Evolutionary conservation across 345 rosid species (phyloP).

Genomic region (Ceriops decandra): DNA sequence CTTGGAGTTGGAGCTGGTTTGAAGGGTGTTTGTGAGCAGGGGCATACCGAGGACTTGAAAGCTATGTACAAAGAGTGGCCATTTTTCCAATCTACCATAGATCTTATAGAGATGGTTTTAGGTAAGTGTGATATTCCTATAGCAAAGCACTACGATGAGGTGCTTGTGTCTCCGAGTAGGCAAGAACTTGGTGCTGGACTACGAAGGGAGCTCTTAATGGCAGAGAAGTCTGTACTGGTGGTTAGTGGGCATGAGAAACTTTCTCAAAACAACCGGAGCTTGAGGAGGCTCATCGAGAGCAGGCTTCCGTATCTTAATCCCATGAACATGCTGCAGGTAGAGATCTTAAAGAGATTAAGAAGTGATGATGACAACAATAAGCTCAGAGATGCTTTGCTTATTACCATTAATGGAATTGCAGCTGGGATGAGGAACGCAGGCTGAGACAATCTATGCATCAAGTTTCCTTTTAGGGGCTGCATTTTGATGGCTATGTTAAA

Average conservation of each 20-base stretch:
- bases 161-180: constrained; percentile 69
- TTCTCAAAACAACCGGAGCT: constrained; percentile 66
- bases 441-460: constrained; percentile 1
- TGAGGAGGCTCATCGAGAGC: constrained; percentile 88
- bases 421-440: constrained; percentile 97
- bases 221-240: constrained; percentile 71
- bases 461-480: not conserved
- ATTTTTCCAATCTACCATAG: constrained; percentile 84
- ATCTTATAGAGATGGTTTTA: constrained; percentile 91
- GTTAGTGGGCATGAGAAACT: constrained; percentile 73
- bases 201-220: constrained; percentile 58
- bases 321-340: constrained; percentile 88
- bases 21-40: constrained; percentile 75
- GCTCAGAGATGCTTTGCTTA: constrained; percentile 89
- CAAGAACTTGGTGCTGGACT: constrained; percentile 64
- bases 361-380: constrained; percentile 71
- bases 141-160: constrained; percentile 85
- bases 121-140: constrained; percentile 87
- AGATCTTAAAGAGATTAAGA: constrained; percentile 82
- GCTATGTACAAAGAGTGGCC: constrained; percentile 97
- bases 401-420: constrained; percentile 90
- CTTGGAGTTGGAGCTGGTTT: constrained; percentile 93
- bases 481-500: not conserved
- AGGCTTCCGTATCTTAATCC: constrained; percentile 90
- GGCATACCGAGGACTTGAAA: constrained; percentile 63